Base-by-base conservation (phyloP, 2,329 filamentous ascomycete genomes). In the Aureobasidium sp. region DNA sequence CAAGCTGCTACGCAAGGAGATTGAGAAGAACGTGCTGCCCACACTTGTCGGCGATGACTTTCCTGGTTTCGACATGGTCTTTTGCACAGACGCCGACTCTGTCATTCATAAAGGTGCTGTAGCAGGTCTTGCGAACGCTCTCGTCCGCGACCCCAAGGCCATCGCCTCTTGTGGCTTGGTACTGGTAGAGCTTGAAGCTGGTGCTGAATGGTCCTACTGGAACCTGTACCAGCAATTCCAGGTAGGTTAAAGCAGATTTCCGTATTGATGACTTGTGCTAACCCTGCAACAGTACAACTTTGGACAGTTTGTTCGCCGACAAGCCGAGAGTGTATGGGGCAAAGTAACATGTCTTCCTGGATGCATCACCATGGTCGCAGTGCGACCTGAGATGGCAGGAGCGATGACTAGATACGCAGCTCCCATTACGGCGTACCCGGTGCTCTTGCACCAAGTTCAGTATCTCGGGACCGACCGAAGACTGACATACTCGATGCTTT, bases 171-270 rank as follows among this genome's bases (percentile, higher is more conserved):
- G 66, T 37, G 66, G 66, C 1, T 49, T 67, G 21, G 64, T 67
- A 2, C 50, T 66, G 21, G 66, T 67, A 0, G 66, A 67, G 37
- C 55, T 67, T 3, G 66, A 67, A 49, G 60, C 64, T n/a, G 66
- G 66, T 15, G 60, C 61, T 4, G 66, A 67, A 57, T 67, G 66
- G 66, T 65, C 65, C 1, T 57, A 65, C 43, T 67, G 65, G 65
- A 67, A 66, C 29, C 50, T 67, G 6, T 67, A 67, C 37, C 65
- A 67, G 35, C 65, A 66, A 46, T 67, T 67, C 37, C 66, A 67
- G 29, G 63, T 63, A 49, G 31, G 61, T 49, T 2, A 7, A 11
- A 21, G 6, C 21, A 10, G 11, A 9, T 19, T 13, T 40, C 7
- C 29, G 10, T 9, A 23, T 11, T 1, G 5, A 42, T 35, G 25